Evolutionary conservation across 1,284 basidiomycete genomes (phyloP).

Genomic region (Heliocybe sulcata): DNA sequence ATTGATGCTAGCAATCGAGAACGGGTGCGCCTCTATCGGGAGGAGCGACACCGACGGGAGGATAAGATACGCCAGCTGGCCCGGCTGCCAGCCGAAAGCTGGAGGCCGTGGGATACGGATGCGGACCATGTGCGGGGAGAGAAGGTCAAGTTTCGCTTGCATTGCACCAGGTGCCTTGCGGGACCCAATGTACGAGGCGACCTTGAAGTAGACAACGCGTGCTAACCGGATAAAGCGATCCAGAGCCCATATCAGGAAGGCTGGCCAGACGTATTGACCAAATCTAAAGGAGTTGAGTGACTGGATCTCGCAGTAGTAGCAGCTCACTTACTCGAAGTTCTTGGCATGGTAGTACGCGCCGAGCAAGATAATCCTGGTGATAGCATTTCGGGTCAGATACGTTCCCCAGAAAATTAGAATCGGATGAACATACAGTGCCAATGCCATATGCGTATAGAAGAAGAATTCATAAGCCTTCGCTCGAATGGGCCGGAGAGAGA

Average conservation of each 20-base stretch:
- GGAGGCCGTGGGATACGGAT: constrained; percentile 35
- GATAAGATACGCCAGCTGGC: constrained; percentile 43
- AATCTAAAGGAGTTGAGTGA: constrained; percentile 6
- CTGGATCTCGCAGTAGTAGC: constrained; percentile 4
- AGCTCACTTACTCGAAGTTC: constrained; percentile 15
- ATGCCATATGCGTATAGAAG: constrained; percentile 31
- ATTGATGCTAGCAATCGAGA: constrained; percentile 44
- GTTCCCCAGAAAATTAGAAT: not conserved
- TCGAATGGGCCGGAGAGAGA: constrained; percentile 38
- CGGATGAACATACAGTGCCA: constrained; percentile 28
- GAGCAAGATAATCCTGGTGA: constrained; percentile 30
- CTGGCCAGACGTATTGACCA: constrained; percentile 43
- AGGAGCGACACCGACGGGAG: constrained; percentile 34
- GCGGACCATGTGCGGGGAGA: constrained; percentile 43
- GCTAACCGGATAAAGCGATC: constrained; percentile 48
- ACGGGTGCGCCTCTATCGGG: constrained; percentile 45
- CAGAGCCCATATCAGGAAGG: constrained; percentile 57
- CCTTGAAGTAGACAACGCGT: constrained; percentile 47
- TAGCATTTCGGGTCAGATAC: not conserved
- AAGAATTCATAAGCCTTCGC: constrained; percentile 39
- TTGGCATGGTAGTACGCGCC: constrained; percentile 34
- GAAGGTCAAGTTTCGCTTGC: constrained; percentile 33
- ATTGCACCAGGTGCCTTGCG: constrained; percentile 16
- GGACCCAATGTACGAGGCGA: constrained; percentile 28
- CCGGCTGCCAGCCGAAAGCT: constrained; percentile 36